phyloP scores from a whole-genome alignment of 1,284 basidiomycete species.

The Dichomitus squalens region DNA sequence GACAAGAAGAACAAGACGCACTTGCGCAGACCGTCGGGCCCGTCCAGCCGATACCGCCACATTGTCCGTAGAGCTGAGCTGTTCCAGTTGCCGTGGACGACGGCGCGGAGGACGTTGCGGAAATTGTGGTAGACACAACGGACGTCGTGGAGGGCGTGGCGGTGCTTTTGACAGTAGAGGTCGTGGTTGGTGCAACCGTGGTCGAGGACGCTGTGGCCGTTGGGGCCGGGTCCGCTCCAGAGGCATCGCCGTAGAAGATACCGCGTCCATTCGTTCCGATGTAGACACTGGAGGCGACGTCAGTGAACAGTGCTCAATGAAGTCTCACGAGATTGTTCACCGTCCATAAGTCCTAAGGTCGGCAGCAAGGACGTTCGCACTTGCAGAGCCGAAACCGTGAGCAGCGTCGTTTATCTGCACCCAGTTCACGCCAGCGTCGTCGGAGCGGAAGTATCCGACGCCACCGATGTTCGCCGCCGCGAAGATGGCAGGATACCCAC shows the following conservation, averaged over 20 bases:
- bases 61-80: slow-evolving; percentile 42
- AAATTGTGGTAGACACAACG: slow-evolving; percentile 15
- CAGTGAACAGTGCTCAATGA: background rate
- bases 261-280: slow-evolving; percentile 68
- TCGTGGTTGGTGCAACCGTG: slow-evolving; percentile 13
- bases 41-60: slow-evolving; percentile 48
- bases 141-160: slow-evolving; percentile 29
- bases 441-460: slow-evolving; percentile 58
- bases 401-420: slow-evolving; percentile 61
- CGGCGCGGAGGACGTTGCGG: slow-evolving; percentile 35
- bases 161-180: slow-evolving; percentile 9
- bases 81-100: slow-evolving; percentile 31
- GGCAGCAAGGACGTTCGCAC: slow-evolving; percentile 50
- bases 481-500: slow-evolving; percentile 58
- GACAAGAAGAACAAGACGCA: background rate
- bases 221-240: slow-evolving; percentile 42
- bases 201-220: slow-evolving; percentile 32
- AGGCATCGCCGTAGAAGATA: slow-evolving; percentile 59
- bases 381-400: slow-evolving; percentile 61
- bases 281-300: slow-evolving; percentile 49
- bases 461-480: slow-evolving; percentile 55
- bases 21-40: slow-evolving; percentile 46
- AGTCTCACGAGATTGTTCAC: slow-evolving; percentile 35
- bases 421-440: slow-evolving; percentile 61
- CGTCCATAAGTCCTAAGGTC: slow-evolving; percentile 58